A percentile compares a stretch with the other conserved stretches of the same genome.
These are phyloP conservation scores for carrot (Daucus carota) DNA, from an alignment of 129 eudicot genomes.

Conservation along the genomic window DH1_v3.0 NC_030388.2:18490501-18491000, in stretches of 20 bases:
- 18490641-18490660: constrained; percentile 52
- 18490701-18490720: constrained; percentile 59
- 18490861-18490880: not conserved
- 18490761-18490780: constrained; percentile 31
- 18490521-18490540: not conserved
- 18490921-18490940: not conserved
- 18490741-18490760: constrained; percentile 30
- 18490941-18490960: not conserved
- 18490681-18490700: constrained; percentile 83
- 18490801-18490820: constrained; percentile 37
- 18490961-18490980: not conserved
- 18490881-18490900: not conserved
- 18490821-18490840: not conserved
- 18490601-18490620: constrained; percentile 22
- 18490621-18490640: constrained; percentile 26
- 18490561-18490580: not conserved
- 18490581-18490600: not conserved
- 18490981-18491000: not conserved
- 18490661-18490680: constrained; percentile 86
- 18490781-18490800: constrained; percentile 35
- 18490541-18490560: not conserved
- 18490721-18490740: constrained; percentile 48
- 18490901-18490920: not conserved
- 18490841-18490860: not conserved
- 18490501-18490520: constrained; percentile 3